Conservation (phyloP, 139 green algal genomes). For the Mesostigma viride region DNA sequence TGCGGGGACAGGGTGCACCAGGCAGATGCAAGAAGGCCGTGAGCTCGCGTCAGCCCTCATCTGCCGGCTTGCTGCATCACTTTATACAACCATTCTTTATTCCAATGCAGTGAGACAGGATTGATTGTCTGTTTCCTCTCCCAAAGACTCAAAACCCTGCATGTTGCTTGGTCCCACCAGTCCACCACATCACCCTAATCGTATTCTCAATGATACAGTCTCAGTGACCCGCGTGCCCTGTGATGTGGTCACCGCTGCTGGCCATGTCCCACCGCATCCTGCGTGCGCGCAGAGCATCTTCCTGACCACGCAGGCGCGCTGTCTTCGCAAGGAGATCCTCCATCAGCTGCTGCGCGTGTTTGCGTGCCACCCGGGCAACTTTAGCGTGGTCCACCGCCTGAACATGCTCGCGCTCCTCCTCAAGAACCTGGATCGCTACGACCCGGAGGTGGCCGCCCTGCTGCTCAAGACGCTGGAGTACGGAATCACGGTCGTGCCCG, state of each 20-base stretch:
- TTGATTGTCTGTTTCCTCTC: too few relatives aligned
- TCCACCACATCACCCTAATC: background rate
- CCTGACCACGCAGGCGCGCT: slow-evolving; percentile 18
- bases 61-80: too few relatives aligned
- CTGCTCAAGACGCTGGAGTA: slow-evolving; percentile 27
- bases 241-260: background rate
- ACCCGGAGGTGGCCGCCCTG: slow-evolving; percentile 9
- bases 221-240: background rate
- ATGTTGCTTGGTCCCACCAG: background rate
- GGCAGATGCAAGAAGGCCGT: too few relatives aligned
- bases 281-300: slow-evolving; percentile 10
- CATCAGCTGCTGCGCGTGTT: slow-evolving; percentile 20
- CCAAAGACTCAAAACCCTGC: too few relatives aligned
- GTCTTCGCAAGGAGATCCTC: slow-evolving; percentile 21
- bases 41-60: too few relatives aligned
- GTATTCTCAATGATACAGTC: background rate
- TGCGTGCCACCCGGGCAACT: slow-evolving; percentile 20
- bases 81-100: too few relatives aligned
- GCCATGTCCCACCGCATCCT: background rate
- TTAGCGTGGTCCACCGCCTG: slow-evolving; percentile 16
- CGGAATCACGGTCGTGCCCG: slow-evolving; percentile 13
- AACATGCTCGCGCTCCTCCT: slow-evolving; percentile 10
- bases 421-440: background rate
- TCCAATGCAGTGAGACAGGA: too few relatives aligned
- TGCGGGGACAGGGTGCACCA: too few relatives aligned